Conservation (phyloP, 2,329 filamentous ascomycete species). For the Nakataea oryzae region DNA sequence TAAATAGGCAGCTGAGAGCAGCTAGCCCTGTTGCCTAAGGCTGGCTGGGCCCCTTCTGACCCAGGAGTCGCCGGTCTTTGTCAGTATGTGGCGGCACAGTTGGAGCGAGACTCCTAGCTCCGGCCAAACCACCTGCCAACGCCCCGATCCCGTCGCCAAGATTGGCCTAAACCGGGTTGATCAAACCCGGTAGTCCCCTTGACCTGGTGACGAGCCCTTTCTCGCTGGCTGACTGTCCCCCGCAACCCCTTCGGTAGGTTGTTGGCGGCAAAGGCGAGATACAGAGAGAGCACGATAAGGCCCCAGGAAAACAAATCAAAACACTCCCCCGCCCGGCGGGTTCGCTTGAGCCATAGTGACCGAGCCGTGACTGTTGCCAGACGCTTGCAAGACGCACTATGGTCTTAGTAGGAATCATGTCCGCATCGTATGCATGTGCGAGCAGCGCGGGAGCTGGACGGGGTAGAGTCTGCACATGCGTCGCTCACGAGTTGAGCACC, state of each 20-base stretch:
- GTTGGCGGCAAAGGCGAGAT: background rate
- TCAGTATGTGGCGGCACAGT: background rate
- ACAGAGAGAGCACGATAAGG: background rate
- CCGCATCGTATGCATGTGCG: too few species aligned
- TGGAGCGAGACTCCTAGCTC: background rate
- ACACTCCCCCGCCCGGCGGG: too few species aligned
- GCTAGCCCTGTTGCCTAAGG: background rate
- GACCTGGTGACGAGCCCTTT: background rate
- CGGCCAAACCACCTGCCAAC: background rate
- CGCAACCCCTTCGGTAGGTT: background rate
- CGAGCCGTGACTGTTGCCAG: background rate
- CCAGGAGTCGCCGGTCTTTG: background rate
- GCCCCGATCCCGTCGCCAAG: too few species aligned
- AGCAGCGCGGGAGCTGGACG: background rate
- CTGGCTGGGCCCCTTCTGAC: background rate
- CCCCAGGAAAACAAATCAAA: background rate
- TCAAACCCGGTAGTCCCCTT: background rate
- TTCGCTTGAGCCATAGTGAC: background rate
- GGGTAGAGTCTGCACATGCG: background rate
- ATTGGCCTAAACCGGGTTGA: background rate
- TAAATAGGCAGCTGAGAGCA: background rate
- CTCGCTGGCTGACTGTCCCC: background rate
- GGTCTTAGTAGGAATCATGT: background rate
- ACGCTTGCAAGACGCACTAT: background rate
- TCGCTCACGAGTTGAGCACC: conserved; percentile 52